These are phyloP conservation scores for Fusarium illudens DNA, from an alignment of 2,329 filamentous ascomycete genomes.

Conservation along the genomic window DNA sequence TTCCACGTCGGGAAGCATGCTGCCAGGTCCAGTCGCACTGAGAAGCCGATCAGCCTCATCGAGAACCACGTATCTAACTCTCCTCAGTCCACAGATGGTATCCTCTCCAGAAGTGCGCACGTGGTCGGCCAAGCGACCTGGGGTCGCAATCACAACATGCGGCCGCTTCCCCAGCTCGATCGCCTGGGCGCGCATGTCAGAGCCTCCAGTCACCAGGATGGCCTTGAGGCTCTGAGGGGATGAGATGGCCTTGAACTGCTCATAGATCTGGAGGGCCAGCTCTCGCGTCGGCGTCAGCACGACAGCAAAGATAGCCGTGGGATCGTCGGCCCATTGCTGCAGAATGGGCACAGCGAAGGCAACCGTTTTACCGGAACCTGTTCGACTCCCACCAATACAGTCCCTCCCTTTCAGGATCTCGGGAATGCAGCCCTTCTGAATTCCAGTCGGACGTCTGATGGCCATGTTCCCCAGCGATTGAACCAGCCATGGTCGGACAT, in stretches of 20 bases:
- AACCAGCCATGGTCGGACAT: conserved; percentile 87
- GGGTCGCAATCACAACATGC: conserved; percentile 93
- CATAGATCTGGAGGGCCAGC: conserved; percentile 93
- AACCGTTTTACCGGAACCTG: conserved; percentile 96
- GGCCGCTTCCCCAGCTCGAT: conserved; percentile 82
- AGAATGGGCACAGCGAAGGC: conserved; percentile 95
- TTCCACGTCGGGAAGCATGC: conserved; percentile 94
- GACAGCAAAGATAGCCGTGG: conserved; percentile 87
- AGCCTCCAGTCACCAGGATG: conserved; percentile 88
- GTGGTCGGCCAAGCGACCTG: conserved; percentile 91
- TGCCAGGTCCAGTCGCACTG: conserved; percentile 74
- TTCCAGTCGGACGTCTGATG: conserved; percentile 87
- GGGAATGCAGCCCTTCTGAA: conserved; percentile 92
- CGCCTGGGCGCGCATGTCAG: conserved; percentile 91
- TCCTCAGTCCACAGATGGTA: conserved; percentile 81
- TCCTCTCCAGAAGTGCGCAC: conserved; percentile 91
- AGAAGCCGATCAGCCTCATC: conserved; percentile 95
- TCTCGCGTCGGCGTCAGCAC: conserved; percentile 91
- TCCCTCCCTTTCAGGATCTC: conserved; percentile 91
- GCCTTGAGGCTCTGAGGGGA: conserved; percentile 87
- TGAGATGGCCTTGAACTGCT: conserved; percentile 94
- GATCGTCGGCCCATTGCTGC: conserved; percentile 92
- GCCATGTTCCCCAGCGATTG: conserved; percentile 78
- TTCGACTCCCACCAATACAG: conserved; percentile 93
- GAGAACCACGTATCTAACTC: conserved; percentile 86